phyloP scores from a whole-genome alignment of 805 yeast species.

The Lipomyces kockii region DNA sequence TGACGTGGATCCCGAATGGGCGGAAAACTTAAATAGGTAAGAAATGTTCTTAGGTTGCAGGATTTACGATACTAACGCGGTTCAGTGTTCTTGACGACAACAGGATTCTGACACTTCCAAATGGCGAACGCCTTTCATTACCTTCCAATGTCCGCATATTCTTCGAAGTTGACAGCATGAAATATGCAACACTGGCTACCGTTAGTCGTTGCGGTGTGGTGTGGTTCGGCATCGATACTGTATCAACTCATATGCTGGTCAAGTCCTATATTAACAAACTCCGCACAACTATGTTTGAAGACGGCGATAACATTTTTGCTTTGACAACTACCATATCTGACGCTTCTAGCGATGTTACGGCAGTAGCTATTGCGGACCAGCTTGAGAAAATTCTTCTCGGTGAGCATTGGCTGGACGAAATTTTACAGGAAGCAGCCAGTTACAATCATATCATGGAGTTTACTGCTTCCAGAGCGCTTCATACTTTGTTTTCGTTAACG shows the following conservation, averaged over 20 bases:
- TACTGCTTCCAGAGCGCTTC: constrained; percentile 47
- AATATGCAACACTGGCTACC: constrained; percentile 85
- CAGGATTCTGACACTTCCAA: constrained; percentile 76
- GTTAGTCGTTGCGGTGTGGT: constrained; percentile 90
- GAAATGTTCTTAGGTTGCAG: neutral
- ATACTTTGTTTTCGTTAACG: constrained; percentile 51
- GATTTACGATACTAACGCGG: neutral
- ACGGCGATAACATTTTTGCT: constrained; percentile 33
- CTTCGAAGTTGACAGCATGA: constrained; percentile 74
- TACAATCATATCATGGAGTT: constrained; percentile 60
- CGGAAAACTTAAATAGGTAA: constrained; percentile 71
- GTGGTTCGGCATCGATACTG: constrained; percentile 58
- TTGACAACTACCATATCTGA: neutral
- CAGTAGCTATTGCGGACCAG: neutral
- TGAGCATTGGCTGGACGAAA: constrained; percentile 35
- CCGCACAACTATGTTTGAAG: constrained; percentile 28
- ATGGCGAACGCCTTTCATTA: constrained; percentile 79
- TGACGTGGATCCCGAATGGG: constrained; percentile 93
- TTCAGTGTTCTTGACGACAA: constrained; percentile 86
- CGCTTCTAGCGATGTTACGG: neutral
- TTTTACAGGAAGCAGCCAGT: constrained; percentile 41
- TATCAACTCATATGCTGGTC: constrained; percentile 39
- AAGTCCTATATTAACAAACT: constrained; percentile 38
- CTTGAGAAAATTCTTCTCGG: constrained; percentile 9
- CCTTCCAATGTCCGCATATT: constrained; percentile 67